Base-by-base conservation (phyloP, 2,329 filamentous ascomycete species). In the Aschersonia sp. region DNA sequence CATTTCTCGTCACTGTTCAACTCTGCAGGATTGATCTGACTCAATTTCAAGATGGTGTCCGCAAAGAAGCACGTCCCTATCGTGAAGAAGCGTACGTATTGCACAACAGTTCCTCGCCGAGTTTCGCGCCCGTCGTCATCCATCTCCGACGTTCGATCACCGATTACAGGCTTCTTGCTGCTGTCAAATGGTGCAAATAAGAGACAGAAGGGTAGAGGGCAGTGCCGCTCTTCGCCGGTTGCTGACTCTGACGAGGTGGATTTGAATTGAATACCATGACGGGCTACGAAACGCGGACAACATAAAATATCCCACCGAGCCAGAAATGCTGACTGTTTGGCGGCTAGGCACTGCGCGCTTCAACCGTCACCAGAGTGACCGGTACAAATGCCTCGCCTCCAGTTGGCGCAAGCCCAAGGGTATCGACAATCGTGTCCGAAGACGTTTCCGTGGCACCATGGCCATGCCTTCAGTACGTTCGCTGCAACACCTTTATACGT, bases 331-430 rank as follows among this genome's bases (percentile, higher is more conserved):
- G 40, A 41, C n/a, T 41, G 2, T 14, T 22, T 41, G 6, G 9
- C 14, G 10, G 14, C 10, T 41, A 94, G 87, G 83, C 81, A 88
- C 84, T 67, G 87, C 89, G 81, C 80, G 77, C 76, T 98, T 97
- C 84, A 82, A 81, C 74, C 86, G 92, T 70, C 92, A 98, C 77
- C 92, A 98, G 83, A 86, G 80, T 72, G 92, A 97, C 74, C 83
- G 83, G 69, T 98, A 94, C 79, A 95, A 83, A 77, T 83, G 92
- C 69, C 83, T 97, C 61, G 83, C 78, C 67, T 69, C 84, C 60
- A 83, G 80, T 79, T 98, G 92, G 92, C 85, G 92, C 76, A 98
- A 97, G 81, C 92, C 92, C 61, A 98, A 98, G 87, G 92, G 92
- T 87, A 98, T 98, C 73, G 92, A 98, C 77, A 94, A 89, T 79